Evolutionary conservation across 2,329 filamentous ascomycete genomes (phyloP).

Genomic region (Scedosporium apiospermum): DNA sequence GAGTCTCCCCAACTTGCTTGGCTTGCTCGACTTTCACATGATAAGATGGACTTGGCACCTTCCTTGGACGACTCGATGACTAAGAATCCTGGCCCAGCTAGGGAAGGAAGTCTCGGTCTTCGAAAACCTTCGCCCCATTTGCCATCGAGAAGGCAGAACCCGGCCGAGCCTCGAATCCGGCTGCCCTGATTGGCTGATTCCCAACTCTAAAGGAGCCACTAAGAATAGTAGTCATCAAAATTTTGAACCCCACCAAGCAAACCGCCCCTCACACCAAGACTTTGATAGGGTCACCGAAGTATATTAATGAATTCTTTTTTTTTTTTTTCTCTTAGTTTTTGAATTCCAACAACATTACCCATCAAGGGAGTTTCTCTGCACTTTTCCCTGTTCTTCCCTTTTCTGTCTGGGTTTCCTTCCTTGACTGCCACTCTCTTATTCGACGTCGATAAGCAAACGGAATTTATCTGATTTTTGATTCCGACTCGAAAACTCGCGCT

Average conservation of each 20-base stretch:
- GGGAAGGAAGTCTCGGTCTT: background rate
- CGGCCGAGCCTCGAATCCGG: background rate
- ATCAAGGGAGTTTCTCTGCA: slow-evolving; percentile 1
- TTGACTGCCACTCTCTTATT: slow-evolving; percentile 1
- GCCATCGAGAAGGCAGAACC: background rate
- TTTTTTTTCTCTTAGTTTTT: slow-evolving; percentile 5
- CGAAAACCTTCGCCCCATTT: background rate
- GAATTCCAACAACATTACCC: background rate
- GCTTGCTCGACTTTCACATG: too few species aligned
- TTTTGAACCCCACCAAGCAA: slow-evolving; percentile 3
- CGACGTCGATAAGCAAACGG: background rate
- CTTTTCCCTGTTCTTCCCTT: background rate
- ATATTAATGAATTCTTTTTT: background rate
- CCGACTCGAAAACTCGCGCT: background rate
- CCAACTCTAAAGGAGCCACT: background rate
- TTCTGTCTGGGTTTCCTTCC: background rate
- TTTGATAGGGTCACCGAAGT: background rate
- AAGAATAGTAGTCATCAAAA: background rate
- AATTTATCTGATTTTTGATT: background rate
- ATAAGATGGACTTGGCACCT: too few species aligned
- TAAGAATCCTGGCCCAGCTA: too few species aligned
- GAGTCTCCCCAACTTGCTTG: too few species aligned
- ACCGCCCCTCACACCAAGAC: slow-evolving; percentile 1
- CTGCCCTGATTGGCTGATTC: background rate
- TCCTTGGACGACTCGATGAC: too few species aligned